Evolutionary conservation across 2,329 filamentous ascomycete genomes (phyloP).

Genomic region (Fusarium protoensiforme): DNA sequence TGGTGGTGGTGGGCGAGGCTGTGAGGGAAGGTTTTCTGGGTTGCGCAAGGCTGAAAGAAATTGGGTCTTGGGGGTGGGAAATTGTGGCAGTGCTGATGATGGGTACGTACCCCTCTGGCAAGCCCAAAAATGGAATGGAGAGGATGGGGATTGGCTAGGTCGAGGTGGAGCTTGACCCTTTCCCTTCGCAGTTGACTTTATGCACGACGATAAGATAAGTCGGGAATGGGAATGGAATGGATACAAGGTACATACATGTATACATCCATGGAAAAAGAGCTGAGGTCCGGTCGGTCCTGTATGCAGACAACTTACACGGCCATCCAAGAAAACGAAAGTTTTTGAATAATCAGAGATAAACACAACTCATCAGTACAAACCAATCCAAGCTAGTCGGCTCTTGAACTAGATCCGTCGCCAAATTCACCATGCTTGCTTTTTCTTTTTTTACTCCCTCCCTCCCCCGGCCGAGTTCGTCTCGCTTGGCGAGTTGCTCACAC

Average conservation of each 20-base stretch:
- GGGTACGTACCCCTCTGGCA: background rate
- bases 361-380: background rate
- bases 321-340: background rate
- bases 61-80: background rate
- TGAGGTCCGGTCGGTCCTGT: background rate
- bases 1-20: background rate
- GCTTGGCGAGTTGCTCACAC: conserved; percentile 15
- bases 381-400: background rate
- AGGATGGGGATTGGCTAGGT: background rate
- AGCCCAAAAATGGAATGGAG: background rate
- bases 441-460: background rate
- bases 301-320: background rate
- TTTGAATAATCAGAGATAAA: background rate
- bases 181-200: background rate
- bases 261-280: background rate
- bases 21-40: background rate
- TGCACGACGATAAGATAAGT: background rate
- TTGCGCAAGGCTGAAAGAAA: background rate
- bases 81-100: background rate
- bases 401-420: background rate
- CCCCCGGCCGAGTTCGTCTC: conserved; percentile 15
- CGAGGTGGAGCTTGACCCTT: background rate
- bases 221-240: background rate
- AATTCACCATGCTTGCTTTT: background rate
- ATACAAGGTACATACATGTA: background rate